Evolutionary conservation across 2,329 filamentous ascomycete species (phyloP), one percentile per base, ranked within the genome.

Genomic region (Diaporthe australafricana): DNA sequence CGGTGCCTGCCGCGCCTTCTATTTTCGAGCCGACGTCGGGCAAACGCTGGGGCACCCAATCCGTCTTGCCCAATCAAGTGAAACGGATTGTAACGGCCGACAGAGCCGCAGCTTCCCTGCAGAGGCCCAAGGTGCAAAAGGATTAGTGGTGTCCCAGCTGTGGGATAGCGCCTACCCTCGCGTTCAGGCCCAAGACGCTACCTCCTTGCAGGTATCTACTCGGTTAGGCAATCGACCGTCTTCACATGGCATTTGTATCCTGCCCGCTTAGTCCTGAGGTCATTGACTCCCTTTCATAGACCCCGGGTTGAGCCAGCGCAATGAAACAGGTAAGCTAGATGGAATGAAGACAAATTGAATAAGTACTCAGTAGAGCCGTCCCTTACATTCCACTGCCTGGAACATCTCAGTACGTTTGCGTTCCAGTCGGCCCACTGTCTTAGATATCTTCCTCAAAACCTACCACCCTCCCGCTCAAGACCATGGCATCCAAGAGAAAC

Each of bases 401-500:
- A 50, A 2, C 12, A 3, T 38, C 16, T n/a, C 27, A 50, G 60
- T 65, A 50, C 50, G 60, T 50, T 48, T 50, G 22, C 30, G 47
- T 30, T 30, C n/a, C 48, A 52, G 16, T 27, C 40, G 8, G 30
- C 25, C 9, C 42, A 16, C 53, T 12, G 45, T 35, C 48, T 55
- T 40, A 48, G 16, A 16, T 35, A 20, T 45, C 20, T 2, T 22
- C 55, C 52, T 17, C 57, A n/a, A 6, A 25, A 17, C 53, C 40
- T 22, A 25, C n/a, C 12, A 25, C n/a, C 12, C 17, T 25, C 25
- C 38, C 30, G 27, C 20, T 35, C 30, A 30, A 22, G 9, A 45
- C 14, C 22, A 71, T 73, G 69, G 27, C 66, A 60, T 45, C 72
- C 25, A 73, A 66, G 48, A 67, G 57, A 27, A 73, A 71, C 52